These are phyloP conservation scores for Pseudocercospora eumusae DNA, from an alignment of 2,329 filamentous ascomycete genomes.

Conservation along the genomic window DNA sequence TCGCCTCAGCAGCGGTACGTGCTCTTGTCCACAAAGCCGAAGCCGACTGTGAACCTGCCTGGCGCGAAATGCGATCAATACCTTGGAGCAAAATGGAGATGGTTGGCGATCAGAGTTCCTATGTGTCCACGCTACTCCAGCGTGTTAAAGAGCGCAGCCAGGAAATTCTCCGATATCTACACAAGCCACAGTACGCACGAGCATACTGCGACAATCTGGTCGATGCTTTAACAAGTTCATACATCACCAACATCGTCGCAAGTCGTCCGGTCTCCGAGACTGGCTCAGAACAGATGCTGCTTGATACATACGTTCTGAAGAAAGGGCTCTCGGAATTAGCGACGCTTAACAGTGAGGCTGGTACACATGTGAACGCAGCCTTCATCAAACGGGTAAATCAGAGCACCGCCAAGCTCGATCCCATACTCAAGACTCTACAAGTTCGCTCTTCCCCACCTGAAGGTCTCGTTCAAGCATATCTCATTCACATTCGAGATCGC, in stretches of 20 bases:
- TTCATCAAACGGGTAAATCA: conserved; percentile 86
- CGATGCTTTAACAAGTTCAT: conserved; percentile 76
- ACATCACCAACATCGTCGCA: conserved; percentile 80
- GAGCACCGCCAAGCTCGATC: conserved; percentile 83
- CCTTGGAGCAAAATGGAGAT: conserved; percentile 93
- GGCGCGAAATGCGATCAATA: conserved; percentile 96
- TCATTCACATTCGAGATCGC: conserved; percentile 93
- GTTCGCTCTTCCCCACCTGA: conserved; percentile 89
- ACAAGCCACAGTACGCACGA: conserved; percentile 90
- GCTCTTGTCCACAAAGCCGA: conserved; percentile 83
- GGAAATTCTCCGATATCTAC: conserved; percentile 74
- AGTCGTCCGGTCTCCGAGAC: conserved; percentile 90
- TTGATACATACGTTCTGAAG: conserved; percentile 89
- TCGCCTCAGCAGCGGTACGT: conserved; percentile 83
- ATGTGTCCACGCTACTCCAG: conserved; percentile 77
- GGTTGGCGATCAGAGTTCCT: conserved; percentile 90
- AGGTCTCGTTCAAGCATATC: conserved; percentile 92
- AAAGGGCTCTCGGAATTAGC: conserved; percentile 74
- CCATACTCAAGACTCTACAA: conserved; percentile 92
- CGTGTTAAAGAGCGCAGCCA: conserved; percentile 70
- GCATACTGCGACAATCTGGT: conserved; percentile 97
- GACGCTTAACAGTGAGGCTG: conserved; percentile 58
- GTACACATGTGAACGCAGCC: conserved; percentile 56
- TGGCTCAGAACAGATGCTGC: conserved; percentile 94
- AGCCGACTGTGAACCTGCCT: conserved; percentile 76